Evolutionary conservation across 2,329 filamentous ascomycete genomes (phyloP), one percentile per base, ranked within the genome.

Genomic region (Aureobasidium pullulans): DNA sequence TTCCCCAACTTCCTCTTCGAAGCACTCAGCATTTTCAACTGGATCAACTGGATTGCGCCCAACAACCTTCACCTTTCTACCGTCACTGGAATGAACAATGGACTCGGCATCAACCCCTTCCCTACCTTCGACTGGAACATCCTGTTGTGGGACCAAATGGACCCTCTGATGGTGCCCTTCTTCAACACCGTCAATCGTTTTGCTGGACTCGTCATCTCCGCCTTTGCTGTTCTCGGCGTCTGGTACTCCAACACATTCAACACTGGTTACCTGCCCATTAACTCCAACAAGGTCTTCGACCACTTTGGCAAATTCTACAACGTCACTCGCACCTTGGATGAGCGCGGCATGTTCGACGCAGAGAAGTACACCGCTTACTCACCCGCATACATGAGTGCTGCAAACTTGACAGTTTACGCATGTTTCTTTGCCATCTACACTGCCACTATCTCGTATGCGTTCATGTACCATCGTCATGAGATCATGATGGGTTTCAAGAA

Each of bases 21-120:
- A 15, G 89, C 89, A 1, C 79, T 95, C 65, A 93, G 89, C 71
- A 92, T 92, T 72, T 95, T 95, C 78, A 93, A 85, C 71, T 86
- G 93, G 62, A 78, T 94, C 61, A 95, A 90, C 13, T 96, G 89
- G 90, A 89, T 92, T 70, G 88, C 88, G 5, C 90, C 90, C 0
- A 84, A 56, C 32, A 57, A 57, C 9, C 13, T 57, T 19, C 16
- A 57, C 15, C 23, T 57, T 1, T 46, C 53, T 5, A 34, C 53
- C 8, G 11, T 57, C 9, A 57, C 53, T 31, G 53, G 53, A 2
- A 46, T 47, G 53, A 46, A 57, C 40, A 46, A 46, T 13, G 53
- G 53, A 16, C 32, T 57, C 7, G 53, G 53, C n/a, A 28, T 57
- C 9, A 57, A 57, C 15, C 53, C 53, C 3, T 46, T 42, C n/a